phyloP scores from a whole-genome alignment of 108 stramenopile species.

The Nitzschia sp. region DNA sequence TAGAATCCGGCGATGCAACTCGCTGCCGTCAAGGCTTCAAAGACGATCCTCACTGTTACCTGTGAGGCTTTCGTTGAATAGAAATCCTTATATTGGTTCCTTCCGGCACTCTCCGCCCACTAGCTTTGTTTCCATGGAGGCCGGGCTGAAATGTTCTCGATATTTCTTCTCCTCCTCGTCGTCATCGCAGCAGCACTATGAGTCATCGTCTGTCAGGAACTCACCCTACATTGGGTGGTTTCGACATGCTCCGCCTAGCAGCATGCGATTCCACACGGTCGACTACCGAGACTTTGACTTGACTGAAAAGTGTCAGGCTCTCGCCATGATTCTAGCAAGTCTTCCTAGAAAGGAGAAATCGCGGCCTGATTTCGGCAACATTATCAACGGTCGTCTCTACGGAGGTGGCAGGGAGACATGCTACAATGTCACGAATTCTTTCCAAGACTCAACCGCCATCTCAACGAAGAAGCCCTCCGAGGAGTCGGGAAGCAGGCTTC shows the following conservation, averaged over 20 bases:
- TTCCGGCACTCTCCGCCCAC: constrained; percentile 59
- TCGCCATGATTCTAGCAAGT: constrained; percentile 3
- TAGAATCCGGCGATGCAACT: constrained; percentile 25
- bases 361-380: neutral
- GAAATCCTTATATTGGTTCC: constrained; percentile 53
- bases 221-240: constrained; percentile 55
- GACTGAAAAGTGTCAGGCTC: constrained; percentile 3
- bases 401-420: constrained; percentile 34
- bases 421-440: neutral
- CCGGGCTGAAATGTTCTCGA: neutral
- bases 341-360: neutral
- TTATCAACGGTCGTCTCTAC: constrained; percentile 37
- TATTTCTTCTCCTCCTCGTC: constrained; percentile 9
- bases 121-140: constrained; percentile 37
- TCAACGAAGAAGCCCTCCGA: constrained; percentile 1
- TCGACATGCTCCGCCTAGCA: constrained; percentile 44
- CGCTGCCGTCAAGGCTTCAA: constrained; percentile 16
- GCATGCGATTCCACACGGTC: neutral
- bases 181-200: neutral
- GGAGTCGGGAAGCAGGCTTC: constrained; percentile 2
- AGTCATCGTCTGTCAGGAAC: constrained; percentile 20
- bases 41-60: constrained; percentile 1
- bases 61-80: constrained; percentile 16
- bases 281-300: constrained; percentile 11
- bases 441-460: neutral